Percentiles rank a stretch among this genome's conserved stretches.
These are phyloP conservation scores for Harringtonia aguacate DNA, from an alignment of 2,329 filamentous ascomycete species.

Conservation along the genomic window DNA sequence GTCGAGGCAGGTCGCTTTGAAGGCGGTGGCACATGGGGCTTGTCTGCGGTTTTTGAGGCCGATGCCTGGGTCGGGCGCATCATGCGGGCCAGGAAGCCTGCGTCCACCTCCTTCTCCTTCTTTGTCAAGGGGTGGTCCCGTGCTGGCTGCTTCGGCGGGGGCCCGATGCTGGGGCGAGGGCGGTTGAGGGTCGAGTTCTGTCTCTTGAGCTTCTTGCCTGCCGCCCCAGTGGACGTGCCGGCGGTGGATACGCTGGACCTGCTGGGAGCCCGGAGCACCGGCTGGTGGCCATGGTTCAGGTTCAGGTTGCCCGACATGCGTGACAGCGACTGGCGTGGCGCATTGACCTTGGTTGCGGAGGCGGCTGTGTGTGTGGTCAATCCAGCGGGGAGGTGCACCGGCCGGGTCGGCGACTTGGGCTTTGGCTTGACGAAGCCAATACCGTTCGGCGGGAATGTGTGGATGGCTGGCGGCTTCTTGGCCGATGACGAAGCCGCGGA, in stretches of 20 bases:
- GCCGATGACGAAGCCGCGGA: slow-evolving; percentile 20
- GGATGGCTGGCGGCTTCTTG: slow-evolving; percentile 33
- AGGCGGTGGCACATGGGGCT: slow-evolving; percentile 35
- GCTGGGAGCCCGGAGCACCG: slow-evolving; percentile 32
- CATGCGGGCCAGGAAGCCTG: slow-evolving; percentile 70
- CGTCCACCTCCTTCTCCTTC: slow-evolving; percentile 48
- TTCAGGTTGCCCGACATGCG: too few species aligned
- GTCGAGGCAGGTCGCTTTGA: slow-evolving; percentile 11
- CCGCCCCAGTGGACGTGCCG: slow-evolving; percentile 12
- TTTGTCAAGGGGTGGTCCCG: slow-evolving; percentile 35
- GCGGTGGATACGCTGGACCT: slow-evolving; percentile 28
- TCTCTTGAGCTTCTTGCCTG: slow-evolving; percentile 26
- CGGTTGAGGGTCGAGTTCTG: slow-evolving; percentile 34
- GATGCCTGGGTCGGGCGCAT: slow-evolving; percentile 65
- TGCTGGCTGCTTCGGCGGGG: slow-evolving; percentile 46
- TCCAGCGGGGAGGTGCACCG: slow-evolving; percentile 54
- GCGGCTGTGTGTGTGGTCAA: slow-evolving; percentile 60
- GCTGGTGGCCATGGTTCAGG: slow-evolving; percentile 18
- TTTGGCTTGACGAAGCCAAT: slow-evolving; percentile 46
- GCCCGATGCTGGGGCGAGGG: slow-evolving; percentile 42
- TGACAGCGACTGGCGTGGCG: slow-evolving; percentile 28
- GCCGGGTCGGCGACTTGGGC: slow-evolving; percentile 58
- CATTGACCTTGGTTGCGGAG: slow-evolving; percentile 49
- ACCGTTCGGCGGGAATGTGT: slow-evolving; percentile 23
- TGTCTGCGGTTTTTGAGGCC: slow-evolving; percentile 56